Base-by-base conservation (phyloP, 2,329 filamentous ascomycete species). In the Graphilbum sp. region DNA sequence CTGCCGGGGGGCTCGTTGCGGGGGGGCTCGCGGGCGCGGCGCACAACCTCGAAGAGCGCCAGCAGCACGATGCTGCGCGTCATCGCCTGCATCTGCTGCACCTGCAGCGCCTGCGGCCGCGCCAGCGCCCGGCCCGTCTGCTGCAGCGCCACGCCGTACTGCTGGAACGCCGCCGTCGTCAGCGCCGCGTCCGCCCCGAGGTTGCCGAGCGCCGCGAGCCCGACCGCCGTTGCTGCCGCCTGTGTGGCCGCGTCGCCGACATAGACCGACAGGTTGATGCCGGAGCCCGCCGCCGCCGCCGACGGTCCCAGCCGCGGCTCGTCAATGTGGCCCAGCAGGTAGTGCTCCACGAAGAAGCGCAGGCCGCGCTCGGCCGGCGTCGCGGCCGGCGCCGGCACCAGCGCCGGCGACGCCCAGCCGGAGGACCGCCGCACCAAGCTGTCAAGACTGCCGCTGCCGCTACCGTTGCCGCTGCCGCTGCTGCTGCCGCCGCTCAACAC, bases 1-100 rank as follows among this genome's bases (percentile, higher is more conserved):
- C 63, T 62, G 15, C 62, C 55, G 17, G 67, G 60, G 19, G 63
- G 60, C 38, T 62, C 51, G 27, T 60, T 57, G 15, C 62, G 55
- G 17, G 67, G 60, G 19, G 63, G 60, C 38, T 62, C 51, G 27
- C 59, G 57, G 3, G 60, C 60, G 27, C 66, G 62, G 41, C 61
- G 64, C n/a, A 65, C 63, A 10, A 63, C 72, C 61, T 78, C 72
- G 43, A 72, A 78, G 51, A 75, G 60, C 34, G 71, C 70, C 45
- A 78, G 62, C 46, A 72, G 61, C 32, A 77, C 58, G 23, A 75
- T 66, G 8, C 65, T 54, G 21, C 64, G 60, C 45, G 72, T 59
- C 15, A 68, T 60, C 10, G 66, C 59, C 34, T 64, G 55, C 18
- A 64, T 47, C 37, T 55, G 53, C 27, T 53, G 46, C 38, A 50